Base-by-base conservation (phyloP, 805 yeast species). In the Metschnikowia rubicola region DNA sequence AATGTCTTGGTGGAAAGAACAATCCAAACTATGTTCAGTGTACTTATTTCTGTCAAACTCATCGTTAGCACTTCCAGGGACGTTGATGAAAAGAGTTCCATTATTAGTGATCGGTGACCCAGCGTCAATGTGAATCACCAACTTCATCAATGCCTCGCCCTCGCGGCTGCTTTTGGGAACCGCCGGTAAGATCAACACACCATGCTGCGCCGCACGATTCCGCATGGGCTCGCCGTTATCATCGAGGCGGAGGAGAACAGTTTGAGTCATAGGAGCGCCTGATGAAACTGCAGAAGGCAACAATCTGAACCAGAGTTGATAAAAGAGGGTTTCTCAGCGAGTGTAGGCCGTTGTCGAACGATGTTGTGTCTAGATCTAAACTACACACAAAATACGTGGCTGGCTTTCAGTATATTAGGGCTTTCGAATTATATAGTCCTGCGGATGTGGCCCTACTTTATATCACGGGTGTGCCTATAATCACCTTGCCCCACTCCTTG, bases 41-140 rank as follows among this genome's bases (percentile, higher is more conserved):
- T 78, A 88, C 41, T 67, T 71, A 37, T 73, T 62, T 52, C 97
- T 75, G 12, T 78, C 73, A 57, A 86, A 91, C 9, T 54, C 59
- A 2, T 68, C 65, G 4, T 56, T 54, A 5, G 56, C 50, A 13
- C 60, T 57, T 2, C 73, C 70, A 1, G 96, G 95, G 11, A 82
- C 77, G 65, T 91, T 91, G 39, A 88, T 81, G 80, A 84, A 79
- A 30, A 92, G 71, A 8, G 73, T 68, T 6, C 94, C 97, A 30
- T 81, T 80, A 57, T 86, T 79, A 9, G 88, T 73, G 12, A 89
- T 79, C 12, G 79, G 76, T 7, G 92, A 77, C 10, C 96, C 88
- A 2, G 96, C 94, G 33, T 84, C 80, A 48, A 92, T 68, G 45
- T 78, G 77, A 50, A 92, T 71, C 37, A 82, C 73, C 42, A 92